These are phyloP conservation scores for Wickerhamomyces pijperi DNA, from an alignment of 805 yeast species.

Conservation along the genomic window DNA sequence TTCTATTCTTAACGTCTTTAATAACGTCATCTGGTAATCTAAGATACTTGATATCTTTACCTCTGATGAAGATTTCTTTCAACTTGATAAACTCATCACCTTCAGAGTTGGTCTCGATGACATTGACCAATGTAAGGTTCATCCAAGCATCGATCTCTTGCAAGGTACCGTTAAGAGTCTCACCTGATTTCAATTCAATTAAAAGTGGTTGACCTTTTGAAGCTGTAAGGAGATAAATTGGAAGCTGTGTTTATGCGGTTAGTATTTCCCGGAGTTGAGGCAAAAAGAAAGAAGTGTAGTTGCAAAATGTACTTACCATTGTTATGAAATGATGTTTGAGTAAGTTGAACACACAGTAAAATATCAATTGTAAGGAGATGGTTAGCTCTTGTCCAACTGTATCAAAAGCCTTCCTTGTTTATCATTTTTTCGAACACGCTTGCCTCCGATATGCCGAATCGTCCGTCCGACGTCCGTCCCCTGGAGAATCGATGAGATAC, in stretches of 20 bases:
- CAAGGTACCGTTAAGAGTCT: conserved; percentile 73
- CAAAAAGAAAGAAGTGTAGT: no score
- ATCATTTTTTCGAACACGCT: no score
- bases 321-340: no score
- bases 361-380: no score
- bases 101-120: conserved; percentile 49
- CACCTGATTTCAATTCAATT: conserved; percentile 88
- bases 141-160: conserved; percentile 89
- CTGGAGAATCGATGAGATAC: no score
- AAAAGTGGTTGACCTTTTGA: conserved; percentile 81
- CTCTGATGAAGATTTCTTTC: conserved; percentile 73
- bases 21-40: conserved; percentile 69
- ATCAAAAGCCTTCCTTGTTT: no score
- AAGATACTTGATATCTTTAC: conserved; percentile 70
- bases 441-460: no score
- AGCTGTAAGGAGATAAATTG: conserved; percentile 80
- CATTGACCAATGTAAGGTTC: conserved; percentile 81
- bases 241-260: conserved; percentile 43
- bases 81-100: conserved; percentile 54
- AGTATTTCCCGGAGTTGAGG: conserved; percentile 1
- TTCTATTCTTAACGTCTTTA: conserved; percentile 64
- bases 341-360: no score
- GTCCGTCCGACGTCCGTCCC: no score
- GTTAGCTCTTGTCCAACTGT: no score
- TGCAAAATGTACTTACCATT: no score